These are phyloP conservation scores for Thozetella sp. DNA, from an alignment of 495 filamentous ascomycete genomes.

Conservation along the genomic window DNA sequence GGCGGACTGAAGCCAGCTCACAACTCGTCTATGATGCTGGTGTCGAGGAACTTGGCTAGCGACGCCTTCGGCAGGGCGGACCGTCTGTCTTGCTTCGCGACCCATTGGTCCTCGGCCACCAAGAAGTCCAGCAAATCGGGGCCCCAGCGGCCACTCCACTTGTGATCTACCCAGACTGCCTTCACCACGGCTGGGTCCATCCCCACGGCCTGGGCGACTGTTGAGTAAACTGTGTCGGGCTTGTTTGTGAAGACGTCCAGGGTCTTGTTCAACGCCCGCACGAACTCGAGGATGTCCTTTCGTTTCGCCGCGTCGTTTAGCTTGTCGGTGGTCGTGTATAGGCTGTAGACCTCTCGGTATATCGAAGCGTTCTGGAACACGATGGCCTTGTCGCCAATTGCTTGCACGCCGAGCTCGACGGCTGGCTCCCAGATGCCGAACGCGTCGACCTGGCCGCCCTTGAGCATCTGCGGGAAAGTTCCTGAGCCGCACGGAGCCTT, in stretches of 20 bases:
- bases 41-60: slow-evolving; percentile 32
- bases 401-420: slow-evolving; percentile 35
- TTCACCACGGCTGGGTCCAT: slow-evolving; percentile 30
- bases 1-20: not conserved
- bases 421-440: slow-evolving; percentile 48
- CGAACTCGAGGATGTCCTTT: slow-evolving; percentile 38
- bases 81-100: slow-evolving; percentile 30
- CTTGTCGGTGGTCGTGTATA: slow-evolving; percentile 40
- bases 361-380: slow-evolving; percentile 35
- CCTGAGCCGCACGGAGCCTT: slow-evolving; percentile 34
- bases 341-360: slow-evolving; percentile 45
- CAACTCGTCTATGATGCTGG: slow-evolving; percentile 19
- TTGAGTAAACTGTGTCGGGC: slow-evolving; percentile 29
- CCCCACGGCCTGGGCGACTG: slow-evolving; percentile 26
- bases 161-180: slow-evolving; percentile 40
- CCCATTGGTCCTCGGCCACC: slow-evolving; percentile 36
- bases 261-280: slow-evolving; percentile 35
- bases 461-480: slow-evolving; percentile 38
- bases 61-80: slow-evolving; percentile 22
- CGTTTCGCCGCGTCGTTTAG: slow-evolving; percentile 28
- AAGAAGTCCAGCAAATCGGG: slow-evolving; percentile 36
- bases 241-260: slow-evolving; percentile 28
- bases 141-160: slow-evolving; percentile 32
- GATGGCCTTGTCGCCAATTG: slow-evolving; percentile 25
- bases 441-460: slow-evolving; percentile 31